phyloP scores from a whole-genome alignment of 2,329 filamentous ascomycete species.

The Colletotrichum karsti region DNA sequence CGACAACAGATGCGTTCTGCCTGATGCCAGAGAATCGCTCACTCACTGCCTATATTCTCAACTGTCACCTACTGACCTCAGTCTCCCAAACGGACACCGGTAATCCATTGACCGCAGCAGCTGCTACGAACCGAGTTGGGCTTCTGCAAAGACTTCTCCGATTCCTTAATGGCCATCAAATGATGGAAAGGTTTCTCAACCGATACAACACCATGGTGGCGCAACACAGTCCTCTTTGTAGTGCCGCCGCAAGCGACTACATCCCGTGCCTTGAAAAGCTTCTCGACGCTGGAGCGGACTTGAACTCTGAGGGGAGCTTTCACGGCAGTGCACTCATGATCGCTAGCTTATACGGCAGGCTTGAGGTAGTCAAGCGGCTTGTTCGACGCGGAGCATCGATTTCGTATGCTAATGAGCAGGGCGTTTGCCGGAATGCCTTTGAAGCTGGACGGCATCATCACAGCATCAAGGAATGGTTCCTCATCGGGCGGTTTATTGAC shows the following conservation, averaged over 20 bases:
- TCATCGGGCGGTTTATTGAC: neutral
- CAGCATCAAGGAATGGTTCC: neutral
- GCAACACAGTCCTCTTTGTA: accelerated
- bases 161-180: neutral
- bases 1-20: too few species aligned
- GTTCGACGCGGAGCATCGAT: neutral
- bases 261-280: neutral
- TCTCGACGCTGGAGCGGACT: accelerated
- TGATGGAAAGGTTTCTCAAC: accelerated
- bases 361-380: neutral
- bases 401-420: neutral
- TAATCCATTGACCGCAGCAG: too few species aligned
- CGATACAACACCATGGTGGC: too few species aligned
- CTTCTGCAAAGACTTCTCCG: neutral
- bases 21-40: too few species aligned
- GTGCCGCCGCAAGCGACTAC: accelerated
- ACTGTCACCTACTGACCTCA: too few species aligned
- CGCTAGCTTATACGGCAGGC: neutral
- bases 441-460: neutral
- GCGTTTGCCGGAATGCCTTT: neutral
- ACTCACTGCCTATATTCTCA: too few species aligned
- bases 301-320: neutral
- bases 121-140: too few species aligned
- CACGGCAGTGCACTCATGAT: neutral
- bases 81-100: too few species aligned